Base-by-base conservation (phyloP, 192 early-diverging fungal genomes). In the Rhizophagus clarus region DNA sequence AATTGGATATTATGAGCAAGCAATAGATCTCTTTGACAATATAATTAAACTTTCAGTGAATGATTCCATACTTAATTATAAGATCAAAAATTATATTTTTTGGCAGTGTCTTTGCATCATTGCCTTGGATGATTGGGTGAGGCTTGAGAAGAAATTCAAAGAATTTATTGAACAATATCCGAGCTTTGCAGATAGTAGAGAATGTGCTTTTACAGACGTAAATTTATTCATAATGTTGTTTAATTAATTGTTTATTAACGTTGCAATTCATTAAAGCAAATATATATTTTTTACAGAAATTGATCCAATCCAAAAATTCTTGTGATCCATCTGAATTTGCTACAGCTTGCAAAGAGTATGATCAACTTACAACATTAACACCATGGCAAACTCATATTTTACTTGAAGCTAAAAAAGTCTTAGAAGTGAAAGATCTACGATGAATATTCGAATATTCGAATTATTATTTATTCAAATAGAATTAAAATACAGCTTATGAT, bases 251-350 rank as follows among this genome's bases (percentile, higher is more conserved):
- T 31, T 20, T 68, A 20, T 32, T 68, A 29, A 31, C 31, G 17
- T 17, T 32, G 31, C 31, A 6, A 14, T 6, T 32, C 2, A 32
- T 32, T 68, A 64, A 64, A 29, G 4, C 24, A 40, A n/a, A 32
- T 63, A 61, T 76, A 26, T 63, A n/a, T 6, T 63, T 40, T 10
- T 24, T 42, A 10, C 51, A 77, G 77, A 70, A 51, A 24, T 40
- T 79, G 20, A 70, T 79, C 26, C 15, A 4, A 29, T 40, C 77
- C 28, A 79, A 56, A 71, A 69, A 71, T 66, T n/a, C 67, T 29
- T 79, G n/a, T 61, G 77, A 79, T 66, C n/a, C 51, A 70, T 79
- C 77, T 32, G 67, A 49, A 31, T 79, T 70, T 79, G 47, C 67
- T 14, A 79, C 77, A 15, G 42, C 67, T 32, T 79, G 77, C 51